These are phyloP conservation scores for rapeseed (Brassica napus) DNA, from an alignment of 345 rosid species.

Conservation along the genomic window Da-Ae NC_063445.1:2976001-2976500, in stretches of 20 bases:
- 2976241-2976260: constrained; percentile 80
- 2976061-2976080: background rate
- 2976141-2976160: constrained; percentile 76
- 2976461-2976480: background rate
- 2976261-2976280: constrained; percentile 73
- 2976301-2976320: constrained; percentile 77
- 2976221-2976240: constrained; percentile 53
- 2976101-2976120: constrained; percentile 87
- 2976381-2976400: constrained; percentile 33
- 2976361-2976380: background rate
- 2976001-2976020: constrained; percentile 51
- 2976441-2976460: background rate
- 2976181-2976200: background rate
- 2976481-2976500: constrained; percentile 6
- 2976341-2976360: too few species aligned
- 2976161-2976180: constrained; percentile 16
- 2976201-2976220: background rate
- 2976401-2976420: background rate
- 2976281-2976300: constrained; percentile 78
- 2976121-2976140: constrained; percentile 70
- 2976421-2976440: background rate
- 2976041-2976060: background rate
- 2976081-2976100: constrained; percentile 38
- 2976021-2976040: background rate
- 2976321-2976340: background rate